Percentiles rank a stretch among this genome's conserved stretches.
phyloP scores from a whole-genome alignment of 805 yeast species.

The Wickerhamomyces sydowiorum region DNA sequence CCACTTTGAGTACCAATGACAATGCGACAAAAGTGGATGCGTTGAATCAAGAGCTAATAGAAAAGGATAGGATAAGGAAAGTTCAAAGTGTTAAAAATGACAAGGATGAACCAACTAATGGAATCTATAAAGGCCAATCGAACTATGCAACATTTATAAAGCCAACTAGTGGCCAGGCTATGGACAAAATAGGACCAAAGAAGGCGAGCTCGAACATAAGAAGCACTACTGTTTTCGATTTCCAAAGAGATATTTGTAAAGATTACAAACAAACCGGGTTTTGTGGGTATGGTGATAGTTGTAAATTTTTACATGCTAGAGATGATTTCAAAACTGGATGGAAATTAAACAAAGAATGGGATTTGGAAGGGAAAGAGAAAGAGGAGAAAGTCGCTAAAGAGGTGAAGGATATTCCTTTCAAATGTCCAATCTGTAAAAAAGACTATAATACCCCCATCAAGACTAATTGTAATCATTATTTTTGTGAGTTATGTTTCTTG shows the following conservation, averaged over 20 bases:
- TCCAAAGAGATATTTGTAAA: slow-evolving; percentile 91
- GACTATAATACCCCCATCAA: slow-evolving; percentile 51
- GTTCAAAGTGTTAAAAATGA: not conserved
- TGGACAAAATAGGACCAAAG: slow-evolving; percentile 30
- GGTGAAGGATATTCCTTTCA: slow-evolving; percentile 42
- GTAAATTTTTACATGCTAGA: slow-evolving; percentile 88
- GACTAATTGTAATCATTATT: slow-evolving; percentile 58
- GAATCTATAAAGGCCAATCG: slow-evolving; percentile 24
- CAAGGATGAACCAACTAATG: slow-evolving; percentile 14
- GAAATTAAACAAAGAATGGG: slow-evolving; percentile 71
- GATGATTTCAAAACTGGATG: slow-evolving; percentile 75
- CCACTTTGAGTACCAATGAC: slow-evolving; percentile 8
- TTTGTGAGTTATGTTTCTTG: slow-evolving; percentile 58
- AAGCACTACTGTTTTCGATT: slow-evolving; percentile 71
- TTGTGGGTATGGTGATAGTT: slow-evolving; percentile 96
- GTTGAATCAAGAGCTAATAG: slow-evolving; percentile 16
- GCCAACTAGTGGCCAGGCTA: slow-evolving; percentile 11
- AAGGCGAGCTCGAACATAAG: slow-evolving; percentile 43
- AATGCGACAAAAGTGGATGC: slow-evolving; percentile 20
- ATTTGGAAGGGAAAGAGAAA: slow-evolving; percentile 22
- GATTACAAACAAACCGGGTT: slow-evolving; percentile 88
- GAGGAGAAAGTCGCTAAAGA: slow-evolving; percentile 21
- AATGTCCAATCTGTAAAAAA: slow-evolving; percentile 54
- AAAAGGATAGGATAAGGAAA: slow-evolving; percentile 12
- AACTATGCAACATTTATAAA: slow-evolving; percentile 21